phyloP scores from a whole-genome alignment of 208 protist genomes.

The Blastocrithidia nonstop region DNA sequence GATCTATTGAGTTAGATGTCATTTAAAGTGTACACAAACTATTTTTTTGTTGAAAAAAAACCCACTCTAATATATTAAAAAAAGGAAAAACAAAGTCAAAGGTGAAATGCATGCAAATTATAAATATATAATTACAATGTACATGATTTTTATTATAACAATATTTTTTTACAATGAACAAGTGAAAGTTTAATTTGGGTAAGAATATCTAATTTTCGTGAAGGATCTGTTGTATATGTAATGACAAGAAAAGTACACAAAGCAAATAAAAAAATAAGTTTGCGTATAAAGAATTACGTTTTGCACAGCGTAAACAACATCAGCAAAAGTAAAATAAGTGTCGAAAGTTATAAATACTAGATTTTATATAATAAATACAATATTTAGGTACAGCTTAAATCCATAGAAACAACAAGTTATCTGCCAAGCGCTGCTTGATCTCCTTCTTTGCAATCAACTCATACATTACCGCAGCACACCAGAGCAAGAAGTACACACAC shows the following conservation, averaged over 20 bases:
- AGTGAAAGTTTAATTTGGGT: too few species aligned
- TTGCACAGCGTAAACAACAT: too few species aligned
- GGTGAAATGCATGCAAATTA: background rate
- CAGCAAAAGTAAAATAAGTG: too few species aligned
- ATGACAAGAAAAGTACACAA: background rate
- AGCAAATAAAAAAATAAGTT: constrained; percentile 3
- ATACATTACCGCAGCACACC: constrained; percentile 14
- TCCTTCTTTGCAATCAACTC: constrained; percentile 13
- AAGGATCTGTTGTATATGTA: constrained; percentile 1
- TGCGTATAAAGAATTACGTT: too few species aligned
- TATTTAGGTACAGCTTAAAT: too few species aligned
- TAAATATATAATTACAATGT: background rate
- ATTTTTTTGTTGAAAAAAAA: background rate
- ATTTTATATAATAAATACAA: too few species aligned
- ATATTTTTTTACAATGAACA: too few species aligned
- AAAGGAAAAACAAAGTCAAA: background rate
- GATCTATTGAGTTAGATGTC: too few species aligned
- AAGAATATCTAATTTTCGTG: too few species aligned
- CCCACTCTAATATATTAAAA: constrained; percentile 3
- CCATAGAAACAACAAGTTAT: constrained; percentile 34
- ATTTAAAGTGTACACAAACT: too few species aligned
- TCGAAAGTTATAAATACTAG: too few species aligned
- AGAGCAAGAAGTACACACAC: constrained; percentile 19
- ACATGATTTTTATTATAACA: background rate
- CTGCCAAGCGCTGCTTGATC: constrained; percentile 14